Evolutionary conservation across 805 yeast species (phyloP).

Genomic region (Saccharomycopsis guyanensis): DNA sequence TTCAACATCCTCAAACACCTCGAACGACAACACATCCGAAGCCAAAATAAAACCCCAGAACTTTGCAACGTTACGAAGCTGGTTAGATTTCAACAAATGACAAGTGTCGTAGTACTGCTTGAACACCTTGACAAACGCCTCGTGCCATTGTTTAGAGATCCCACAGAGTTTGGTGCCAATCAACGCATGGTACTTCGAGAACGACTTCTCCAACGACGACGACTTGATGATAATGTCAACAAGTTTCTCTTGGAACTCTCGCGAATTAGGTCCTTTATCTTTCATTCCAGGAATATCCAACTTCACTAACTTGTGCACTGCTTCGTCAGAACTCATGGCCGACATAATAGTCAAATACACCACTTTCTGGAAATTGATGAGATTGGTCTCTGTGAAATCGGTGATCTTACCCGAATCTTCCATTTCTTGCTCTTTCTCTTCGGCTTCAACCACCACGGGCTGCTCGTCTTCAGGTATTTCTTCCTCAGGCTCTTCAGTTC

Average conservation of each 20-base stretch:
- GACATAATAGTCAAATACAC: conserved; percentile 83
- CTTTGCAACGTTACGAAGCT: conserved; percentile 70
- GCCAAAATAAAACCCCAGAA: conserved; percentile 83
- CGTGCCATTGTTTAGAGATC: conserved; percentile 48
- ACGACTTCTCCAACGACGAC: conserved; percentile 79
- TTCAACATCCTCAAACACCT: conserved; percentile 37
- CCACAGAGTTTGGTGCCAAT: conserved; percentile 60
- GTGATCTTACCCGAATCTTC: conserved; percentile 30
- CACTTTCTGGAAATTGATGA: conserved; percentile 60
- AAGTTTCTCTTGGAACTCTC: conserved; percentile 16
- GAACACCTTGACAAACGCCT: conserved; percentile 47
- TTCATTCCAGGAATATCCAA: conserved; percentile 26
- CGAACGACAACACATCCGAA: conserved; percentile 60
- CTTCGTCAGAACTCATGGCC: conserved; percentile 86
- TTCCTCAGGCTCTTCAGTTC: conserved; percentile 22
- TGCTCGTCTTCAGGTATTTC: conserved; percentile 21
- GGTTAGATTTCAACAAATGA: conserved; percentile 63
- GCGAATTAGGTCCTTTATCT: background rate
- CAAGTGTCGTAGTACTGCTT: conserved; percentile 45
- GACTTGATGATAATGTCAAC: conserved; percentile 23
- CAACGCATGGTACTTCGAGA: conserved; percentile 77
- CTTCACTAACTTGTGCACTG: conserved; percentile 74
- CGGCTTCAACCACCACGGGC: conserved; percentile 33
- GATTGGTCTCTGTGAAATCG: conserved; percentile 64
- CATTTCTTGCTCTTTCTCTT: conserved; percentile 33